Percentiles rank a stretch among this genome's conserved stretches.
These are phyloP conservation scores for Cystobasidium slooffiae DNA, from an alignment of 1,284 basidiomycete genomes.

Conservation along the genomic window DNA sequence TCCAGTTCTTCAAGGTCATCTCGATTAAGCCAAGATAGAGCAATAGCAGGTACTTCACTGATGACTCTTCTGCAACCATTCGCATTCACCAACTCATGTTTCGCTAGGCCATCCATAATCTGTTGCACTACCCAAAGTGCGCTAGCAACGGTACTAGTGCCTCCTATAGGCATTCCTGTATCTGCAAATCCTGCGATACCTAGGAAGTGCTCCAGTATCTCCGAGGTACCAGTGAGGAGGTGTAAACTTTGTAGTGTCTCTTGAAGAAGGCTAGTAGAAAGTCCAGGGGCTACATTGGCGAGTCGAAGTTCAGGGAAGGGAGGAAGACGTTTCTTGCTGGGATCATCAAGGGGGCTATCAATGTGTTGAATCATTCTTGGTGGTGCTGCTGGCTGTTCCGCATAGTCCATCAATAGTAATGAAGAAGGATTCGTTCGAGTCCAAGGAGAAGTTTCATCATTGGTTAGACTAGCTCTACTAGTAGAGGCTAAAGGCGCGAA, in stretches of 20 bases:
- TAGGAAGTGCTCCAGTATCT: constrained; percentile 80
- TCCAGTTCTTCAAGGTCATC: constrained; percentile 18
- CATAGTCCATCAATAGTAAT: constrained; percentile 5
- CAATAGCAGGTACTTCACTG: constrained; percentile 4
- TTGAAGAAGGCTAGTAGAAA: constrained; percentile 65
- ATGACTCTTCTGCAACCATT: not conserved
- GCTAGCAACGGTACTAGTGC: constrained; percentile 46
- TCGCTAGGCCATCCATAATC: constrained; percentile 62
- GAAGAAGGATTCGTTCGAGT: not conserved
- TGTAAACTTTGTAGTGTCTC: constrained; percentile 70
- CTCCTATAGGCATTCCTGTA: constrained; percentile 50
- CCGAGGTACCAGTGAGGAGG: constrained; percentile 67
- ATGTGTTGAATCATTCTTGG: not conserved
- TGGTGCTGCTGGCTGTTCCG: not conserved
- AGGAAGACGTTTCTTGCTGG: not conserved
- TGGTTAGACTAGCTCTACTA: not conserved
- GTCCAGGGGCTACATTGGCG: constrained; percentile 66
- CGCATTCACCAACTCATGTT: constrained; percentile 42
- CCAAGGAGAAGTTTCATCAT: constrained; percentile 15
- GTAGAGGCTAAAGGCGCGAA: constrained; percentile 30
- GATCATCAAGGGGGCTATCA: not conserved
- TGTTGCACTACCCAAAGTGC: constrained; percentile 57
- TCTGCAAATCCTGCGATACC: constrained; percentile 61
- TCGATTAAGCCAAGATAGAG: constrained; percentile 13
- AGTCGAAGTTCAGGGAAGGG: constrained; percentile 62